Conservation (phyloP, 108 stramenopile genomes). For the Pseudonitzschia pungens region DNA sequence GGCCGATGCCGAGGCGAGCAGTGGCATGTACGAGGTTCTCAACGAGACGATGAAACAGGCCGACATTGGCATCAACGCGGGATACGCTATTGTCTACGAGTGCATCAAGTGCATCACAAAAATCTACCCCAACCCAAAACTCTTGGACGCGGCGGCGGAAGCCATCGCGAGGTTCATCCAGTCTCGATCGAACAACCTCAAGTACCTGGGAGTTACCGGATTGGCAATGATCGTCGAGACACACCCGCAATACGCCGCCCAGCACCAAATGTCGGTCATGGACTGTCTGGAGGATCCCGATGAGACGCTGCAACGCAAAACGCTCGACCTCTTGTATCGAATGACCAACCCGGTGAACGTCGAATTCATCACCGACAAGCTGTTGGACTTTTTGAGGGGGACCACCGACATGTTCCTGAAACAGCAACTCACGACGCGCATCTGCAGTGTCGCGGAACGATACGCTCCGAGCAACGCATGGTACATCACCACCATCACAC, state of each 20-base stretch:
- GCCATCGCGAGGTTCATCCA: slow-evolving; percentile 91
- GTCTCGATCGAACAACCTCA: slow-evolving; percentile 93
- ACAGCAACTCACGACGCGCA: slow-evolving; percentile 87
- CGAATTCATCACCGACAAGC: slow-evolving; percentile 94
- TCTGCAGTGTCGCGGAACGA: slow-evolving; percentile 92
- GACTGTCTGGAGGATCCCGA: slow-evolving; percentile 98
- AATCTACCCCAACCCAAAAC: slow-evolving; percentile 95
- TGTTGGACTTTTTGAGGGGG: slow-evolving; percentile 81
- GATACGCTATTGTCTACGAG: slow-evolving; percentile 98
- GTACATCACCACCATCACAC: slow-evolving; percentile 81
- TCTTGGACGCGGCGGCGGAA: slow-evolving; percentile 95
- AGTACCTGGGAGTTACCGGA: slow-evolving; percentile 97
- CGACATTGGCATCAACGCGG: slow-evolving; percentile 98
- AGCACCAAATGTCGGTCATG: slow-evolving; percentile 98
- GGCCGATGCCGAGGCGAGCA: slow-evolving; percentile 71
- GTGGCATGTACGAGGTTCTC: slow-evolving; percentile 98
- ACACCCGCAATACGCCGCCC: slow-evolving; percentile 95
- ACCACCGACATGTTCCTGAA: slow-evolving; percentile 91
- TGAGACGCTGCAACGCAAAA: slow-evolving; percentile 97
- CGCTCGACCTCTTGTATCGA: slow-evolving; percentile 93
- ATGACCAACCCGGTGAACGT: slow-evolving; percentile 99
- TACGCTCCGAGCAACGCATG: slow-evolving; percentile 97
- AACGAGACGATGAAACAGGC: slow-evolving; percentile 93
- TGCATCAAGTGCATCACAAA: slow-evolving; percentile 92
- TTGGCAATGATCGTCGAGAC: slow-evolving; percentile 94